phyloP scores from a whole-genome alignment of 75 land plant genomes.

The Picea glauca region DNA sequence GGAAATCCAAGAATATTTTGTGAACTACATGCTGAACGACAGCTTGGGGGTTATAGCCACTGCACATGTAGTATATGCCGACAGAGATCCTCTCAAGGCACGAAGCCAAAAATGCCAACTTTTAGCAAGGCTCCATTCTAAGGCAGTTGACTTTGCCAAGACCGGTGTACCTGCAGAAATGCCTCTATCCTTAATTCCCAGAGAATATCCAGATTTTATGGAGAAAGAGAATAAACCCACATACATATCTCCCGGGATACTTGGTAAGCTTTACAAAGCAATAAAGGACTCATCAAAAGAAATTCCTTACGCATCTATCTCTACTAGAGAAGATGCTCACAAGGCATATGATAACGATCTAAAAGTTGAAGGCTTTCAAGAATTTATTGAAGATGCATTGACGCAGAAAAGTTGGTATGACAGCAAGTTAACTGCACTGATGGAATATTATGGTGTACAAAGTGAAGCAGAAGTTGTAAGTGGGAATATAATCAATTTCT shows the following conservation, averaged over 20 bases:
- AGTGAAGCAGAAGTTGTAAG: constrained; percentile 79
- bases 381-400: constrained; percentile 39
- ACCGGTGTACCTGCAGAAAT: constrained; percentile 88
- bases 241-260: constrained; percentile 50
- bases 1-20: constrained; percentile 90
- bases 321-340: constrained; percentile 16
- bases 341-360: constrained; percentile 56
- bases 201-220: constrained; percentile 89
- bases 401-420: constrained; percentile 36
- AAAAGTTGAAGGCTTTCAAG: constrained; percentile 63
- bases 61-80: constrained; percentile 89
- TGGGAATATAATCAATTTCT: constrained; percentile 40
- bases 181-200: constrained; percentile 63
- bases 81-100: constrained; percentile 72
- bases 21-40: constrained; percentile 88
- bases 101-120: constrained; percentile 55
- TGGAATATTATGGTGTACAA: constrained; percentile 69
- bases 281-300: constrained; percentile 22
- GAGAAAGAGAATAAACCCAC: constrained; percentile 64
- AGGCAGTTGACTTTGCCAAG: constrained; percentile 94
- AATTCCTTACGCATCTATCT: constrained; percentile 6
- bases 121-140: constrained; percentile 75
- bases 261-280: constrained; percentile 83
- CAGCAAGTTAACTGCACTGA: constrained; percentile 46
- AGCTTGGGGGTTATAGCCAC: constrained; percentile 78